phyloP scores from a whole-genome alignment of 2,329 filamentous ascomycete species.

The Trichoderma sp. region DNA sequence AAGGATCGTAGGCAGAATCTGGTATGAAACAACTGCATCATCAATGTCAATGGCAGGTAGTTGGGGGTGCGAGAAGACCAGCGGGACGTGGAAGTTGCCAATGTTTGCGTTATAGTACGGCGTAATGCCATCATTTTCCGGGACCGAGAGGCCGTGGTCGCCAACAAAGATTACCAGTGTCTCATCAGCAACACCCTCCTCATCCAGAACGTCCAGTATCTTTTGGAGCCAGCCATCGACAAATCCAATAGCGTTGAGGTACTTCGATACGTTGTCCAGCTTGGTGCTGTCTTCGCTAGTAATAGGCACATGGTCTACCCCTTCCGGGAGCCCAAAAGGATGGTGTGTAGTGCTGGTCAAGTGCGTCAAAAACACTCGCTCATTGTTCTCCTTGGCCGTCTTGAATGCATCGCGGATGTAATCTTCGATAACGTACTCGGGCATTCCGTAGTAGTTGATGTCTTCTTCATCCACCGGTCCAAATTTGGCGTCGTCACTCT shows the following conservation, averaged over 20 bases:
- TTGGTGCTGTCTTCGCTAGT: constrained; percentile 18
- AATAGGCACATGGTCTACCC: constrained; percentile 19
- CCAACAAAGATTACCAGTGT: constrained; percentile 33
- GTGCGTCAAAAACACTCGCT: constrained; percentile 34
- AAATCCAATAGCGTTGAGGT: constrained; percentile 33
- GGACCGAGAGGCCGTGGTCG: constrained; percentile 34
- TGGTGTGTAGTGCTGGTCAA: constrained; percentile 36
- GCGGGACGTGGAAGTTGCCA: constrained; percentile 34
- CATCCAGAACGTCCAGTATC: constrained; percentile 31
- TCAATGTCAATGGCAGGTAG: constrained; percentile 33
- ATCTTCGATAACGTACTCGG: constrained; percentile 32
- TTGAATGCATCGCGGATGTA: constrained; percentile 34
- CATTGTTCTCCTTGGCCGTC: constrained; percentile 29
- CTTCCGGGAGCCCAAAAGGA: constrained; percentile 31
- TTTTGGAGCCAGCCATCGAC: constrained; percentile 33
- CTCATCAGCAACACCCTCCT: constrained; percentile 33
- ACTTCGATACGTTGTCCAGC: constrained; percentile 31
- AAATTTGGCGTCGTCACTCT: constrained; percentile 29
- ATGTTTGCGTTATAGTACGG: constrained; percentile 34
- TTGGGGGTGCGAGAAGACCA: constrained; percentile 33
- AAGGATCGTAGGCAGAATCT: constrained; percentile 35
- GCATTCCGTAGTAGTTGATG: constrained; percentile 35
- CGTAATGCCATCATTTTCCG: constrained; percentile 32
- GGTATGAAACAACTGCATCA: constrained; percentile 32
- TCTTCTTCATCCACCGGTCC: constrained; percentile 29